Base-by-base conservation (phyloP, 352 stramenopile species). In the Detonula confervacea region DNA sequence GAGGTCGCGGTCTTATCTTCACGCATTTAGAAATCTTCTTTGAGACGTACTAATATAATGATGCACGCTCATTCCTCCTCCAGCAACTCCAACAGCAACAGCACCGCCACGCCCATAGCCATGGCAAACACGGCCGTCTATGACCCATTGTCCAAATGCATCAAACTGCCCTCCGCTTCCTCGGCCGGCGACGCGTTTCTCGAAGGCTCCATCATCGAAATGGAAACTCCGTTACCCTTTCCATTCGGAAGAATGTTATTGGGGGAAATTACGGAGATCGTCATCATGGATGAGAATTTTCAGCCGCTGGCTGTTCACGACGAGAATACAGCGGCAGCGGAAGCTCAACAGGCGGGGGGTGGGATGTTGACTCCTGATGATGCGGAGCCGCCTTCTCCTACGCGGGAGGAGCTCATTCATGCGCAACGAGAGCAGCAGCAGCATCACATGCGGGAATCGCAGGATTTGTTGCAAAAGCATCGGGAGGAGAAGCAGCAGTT, bases 231-330 rank as follows among this genome's bases (percentile, higher is more conserved):
- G 39, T n/a, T n/a, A n/a, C 25, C 27, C 16, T 72, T 72, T 24
- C 39, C 44, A 56, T 51, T 33, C 4, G 69, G 59, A 35, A 69
- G 29, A 14, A 33, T 78, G n/a, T 47, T 78, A 0, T 2, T 78
- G 46, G 69, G 59, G 14, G 69, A 78, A 62, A 54, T 78, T 0
- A 33, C 71, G n/a, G 69, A 78, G 33, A 78, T 78, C 60, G 59
- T 78, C 14, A 71, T 71, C 39, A 65, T 71, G 60, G 60, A 42
- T 27, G 65, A 64, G 35, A 65, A 65, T 22, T 65, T 61, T 18
- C 5, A 51, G 4, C 57, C 56, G 11, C 27, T 78, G 18, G 69
- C 59, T 9, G 59, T 71, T 56, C 35, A 54, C 44, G 42, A 71
- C 42, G 69, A 78, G 37, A 63, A 61, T 18, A 8, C 3, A n/a